Percentiles rank a stretch among this genome's conserved stretches.
These are phyloP conservation scores for Amylostereum areolatum DNA, from an alignment of 1,284 basidiomycete species.

Conservation along the genomic window DNA sequence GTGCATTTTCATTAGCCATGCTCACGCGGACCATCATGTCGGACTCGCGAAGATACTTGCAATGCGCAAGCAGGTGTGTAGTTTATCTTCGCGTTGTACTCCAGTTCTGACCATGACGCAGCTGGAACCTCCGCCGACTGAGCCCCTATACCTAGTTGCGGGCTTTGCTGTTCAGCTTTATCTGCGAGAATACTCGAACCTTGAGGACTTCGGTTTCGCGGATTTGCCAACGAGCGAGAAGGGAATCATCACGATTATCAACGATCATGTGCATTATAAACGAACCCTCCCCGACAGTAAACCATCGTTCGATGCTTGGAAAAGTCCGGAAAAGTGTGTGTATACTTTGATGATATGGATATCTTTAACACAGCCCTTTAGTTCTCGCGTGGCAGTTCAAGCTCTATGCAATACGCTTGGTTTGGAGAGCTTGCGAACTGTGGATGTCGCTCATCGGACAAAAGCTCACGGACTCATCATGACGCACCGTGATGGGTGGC, in stretches of 20 bases:
- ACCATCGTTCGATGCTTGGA: slow-evolving; percentile 24
- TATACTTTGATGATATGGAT: background rate
- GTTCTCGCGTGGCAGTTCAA: slow-evolving; percentile 30
- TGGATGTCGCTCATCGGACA: slow-evolving; percentile 71
- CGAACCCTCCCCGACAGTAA: slow-evolving; percentile 32
- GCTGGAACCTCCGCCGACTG: slow-evolving; percentile 51
- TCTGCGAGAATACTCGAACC: slow-evolving; percentile 56
- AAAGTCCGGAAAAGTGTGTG: slow-evolving; percentile 11
- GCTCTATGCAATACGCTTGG: slow-evolving; percentile 48
- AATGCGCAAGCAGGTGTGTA: slow-evolving; percentile 64
- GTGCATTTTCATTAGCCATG: slow-evolving; percentile 85
- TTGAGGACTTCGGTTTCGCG: slow-evolving; percentile 64
- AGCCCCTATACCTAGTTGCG: slow-evolving; percentile 69
- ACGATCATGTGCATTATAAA: slow-evolving; percentile 39
- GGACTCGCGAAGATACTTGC: slow-evolving; percentile 74
- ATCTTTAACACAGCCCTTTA: slow-evolving; percentile 14
- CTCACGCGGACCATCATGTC: slow-evolving; percentile 91
- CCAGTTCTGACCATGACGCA: slow-evolving; percentile 17
- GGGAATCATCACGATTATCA: slow-evolving; percentile 49
- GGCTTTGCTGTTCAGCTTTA: slow-evolving; percentile 51
- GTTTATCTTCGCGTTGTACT: background rate
- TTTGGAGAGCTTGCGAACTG: slow-evolving; percentile 51
- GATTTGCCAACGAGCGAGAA: slow-evolving; percentile 32
- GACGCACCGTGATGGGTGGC: slow-evolving; percentile 71
- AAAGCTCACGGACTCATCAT: slow-evolving; percentile 69